phyloP scores from a whole-genome alignment of 768 basidiomycete genomes.

The Lentinula boryana region DNA sequence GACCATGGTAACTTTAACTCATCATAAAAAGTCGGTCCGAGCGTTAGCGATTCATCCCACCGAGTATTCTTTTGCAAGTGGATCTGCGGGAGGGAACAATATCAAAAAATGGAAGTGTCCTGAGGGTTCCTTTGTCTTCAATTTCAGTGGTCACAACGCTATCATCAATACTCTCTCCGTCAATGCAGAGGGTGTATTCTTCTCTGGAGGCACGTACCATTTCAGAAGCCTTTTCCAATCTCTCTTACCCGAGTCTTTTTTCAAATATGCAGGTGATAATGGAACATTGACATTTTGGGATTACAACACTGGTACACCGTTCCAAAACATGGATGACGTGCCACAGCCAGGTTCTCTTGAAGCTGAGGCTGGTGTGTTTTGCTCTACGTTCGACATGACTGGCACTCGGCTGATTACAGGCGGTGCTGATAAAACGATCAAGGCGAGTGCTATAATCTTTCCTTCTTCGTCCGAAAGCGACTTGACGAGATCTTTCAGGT shows the following conservation, averaged over 20 bases:
- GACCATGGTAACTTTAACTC: conserved; percentile 94
- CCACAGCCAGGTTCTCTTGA: conserved; percentile 98
- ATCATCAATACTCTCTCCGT: conserved; percentile 96
- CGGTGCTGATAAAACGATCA: conserved; percentile 98
- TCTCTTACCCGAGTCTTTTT: neutral
- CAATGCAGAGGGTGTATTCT: conserved; percentile 94
- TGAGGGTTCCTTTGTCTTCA: conserved; percentile 92
- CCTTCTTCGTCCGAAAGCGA: neutral
- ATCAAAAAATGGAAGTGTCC: conserved; percentile 99
- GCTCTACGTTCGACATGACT: conserved; percentile 94
- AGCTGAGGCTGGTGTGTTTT: conserved; percentile 95
- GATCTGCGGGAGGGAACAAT: conserved; percentile 97
- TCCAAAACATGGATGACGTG: conserved; percentile 90
- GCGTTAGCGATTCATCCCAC: conserved; percentile 93
- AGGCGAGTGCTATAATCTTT: conserved; percentile 45
- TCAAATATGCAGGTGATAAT: conserved; percentile 69
- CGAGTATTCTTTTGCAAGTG: conserved; percentile 94
- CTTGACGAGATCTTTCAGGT: conserved; percentile 27
- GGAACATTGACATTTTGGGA: conserved; percentile 93
- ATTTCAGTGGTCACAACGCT: conserved; percentile 93
- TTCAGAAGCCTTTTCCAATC: neutral
- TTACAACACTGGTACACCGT: conserved; percentile 88
- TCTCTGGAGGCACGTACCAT: conserved; percentile 76
- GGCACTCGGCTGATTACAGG: conserved; percentile 94
- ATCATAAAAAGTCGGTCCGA: conserved; percentile 98